Conservation (phyloP, 495 filamentous ascomycete species). For the Penicillium paradoxum region DNA sequence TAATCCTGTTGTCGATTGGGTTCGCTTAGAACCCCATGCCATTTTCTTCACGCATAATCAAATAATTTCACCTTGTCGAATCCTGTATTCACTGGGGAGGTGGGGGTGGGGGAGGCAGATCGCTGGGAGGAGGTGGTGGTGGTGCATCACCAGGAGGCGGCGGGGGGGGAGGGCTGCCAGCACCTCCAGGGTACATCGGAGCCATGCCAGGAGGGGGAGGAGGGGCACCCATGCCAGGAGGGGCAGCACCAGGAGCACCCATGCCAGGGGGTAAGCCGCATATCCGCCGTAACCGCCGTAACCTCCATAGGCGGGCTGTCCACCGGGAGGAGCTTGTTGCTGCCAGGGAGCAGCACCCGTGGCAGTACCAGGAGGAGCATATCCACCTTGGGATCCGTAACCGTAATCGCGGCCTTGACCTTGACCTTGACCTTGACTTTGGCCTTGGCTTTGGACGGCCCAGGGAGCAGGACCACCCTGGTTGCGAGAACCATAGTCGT, state of each 20-base stretch:
- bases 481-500: slow-evolving; percentile 13
- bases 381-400: slow-evolving; percentile 33
- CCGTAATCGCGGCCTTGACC: slow-evolving; percentile 30
- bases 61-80: neutral
- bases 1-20: neutral
- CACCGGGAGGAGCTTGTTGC: slow-evolving; percentile 52
- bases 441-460: slow-evolving; percentile 28
- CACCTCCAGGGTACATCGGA: slow-evolving; percentile 56
- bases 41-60: neutral
- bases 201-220: slow-evolving; percentile 67
- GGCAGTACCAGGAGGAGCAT: slow-evolving; percentile 25
- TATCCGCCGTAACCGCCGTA: slow-evolving; percentile 45
- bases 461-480: slow-evolving; percentile 43
- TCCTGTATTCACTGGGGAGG: slow-evolving; percentile 31
- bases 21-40: neutral
- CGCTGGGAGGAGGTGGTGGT: slow-evolving; percentile 62
- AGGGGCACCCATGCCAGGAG: slow-evolving; percentile 53
- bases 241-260: slow-evolving; percentile 46
- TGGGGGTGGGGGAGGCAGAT: slow-evolving; percentile 69
- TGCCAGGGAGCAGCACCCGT: slow-evolving; percentile 58
- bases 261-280: slow-evolving; percentile 48
- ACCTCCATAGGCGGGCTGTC: slow-evolving; percentile 46
- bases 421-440: too few relatives aligned
- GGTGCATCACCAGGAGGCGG: slow-evolving; percentile 56
- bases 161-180: slow-evolving; percentile 50